Percentiles rank a stretch among this genome's conserved stretches.
Evolutionary conservation across 441 rosid species (phyloP).

Genomic region (Monsonia emarginata): DNA sequence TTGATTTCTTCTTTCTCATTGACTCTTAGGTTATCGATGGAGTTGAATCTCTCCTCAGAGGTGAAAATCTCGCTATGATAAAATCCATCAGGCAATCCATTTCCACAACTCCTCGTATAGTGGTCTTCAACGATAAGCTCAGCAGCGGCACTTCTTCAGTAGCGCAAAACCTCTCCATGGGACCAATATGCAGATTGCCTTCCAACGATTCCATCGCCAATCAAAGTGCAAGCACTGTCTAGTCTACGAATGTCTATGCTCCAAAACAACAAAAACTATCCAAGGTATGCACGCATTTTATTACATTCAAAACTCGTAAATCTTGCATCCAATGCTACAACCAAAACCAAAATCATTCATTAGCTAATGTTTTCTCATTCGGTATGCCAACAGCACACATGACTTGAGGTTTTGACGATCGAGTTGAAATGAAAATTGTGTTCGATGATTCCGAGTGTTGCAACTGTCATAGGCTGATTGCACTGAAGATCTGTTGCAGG

Average conservation of each 20-base stretch:
- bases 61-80: constrained; percentile 32
- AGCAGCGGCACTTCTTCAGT: constrained; percentile 22
- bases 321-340: too few species aligned
- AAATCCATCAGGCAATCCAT: constrained; percentile 51
- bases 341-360: too few species aligned
- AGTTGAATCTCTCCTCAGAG: constrained; percentile 29
- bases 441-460: too few species aligned
- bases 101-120: constrained; percentile 37
- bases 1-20: constrained; percentile 10
- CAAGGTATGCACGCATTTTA: constrained; percentile 30
- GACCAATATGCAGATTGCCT: constrained; percentile 37
- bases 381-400: too few species aligned
- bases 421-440: too few species aligned
- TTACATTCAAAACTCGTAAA: too few species aligned
- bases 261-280: constrained; percentile 31
- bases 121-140: constrained; percentile 41
- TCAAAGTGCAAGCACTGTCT: too few species aligned
- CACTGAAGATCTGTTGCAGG: too few species aligned
- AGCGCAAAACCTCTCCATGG: constrained; percentile 31
- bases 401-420: too few species aligned
- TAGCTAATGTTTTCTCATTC: too few species aligned
- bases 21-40: constrained; percentile 59
- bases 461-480: too few species aligned
- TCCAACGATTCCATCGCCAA: too few species aligned
- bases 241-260: constrained; percentile 32